These are phyloP conservation scores for Papiliotrema flavescens DNA, from an alignment of 1,284 basidiomycete species.

Conservation along the genomic window DNA sequence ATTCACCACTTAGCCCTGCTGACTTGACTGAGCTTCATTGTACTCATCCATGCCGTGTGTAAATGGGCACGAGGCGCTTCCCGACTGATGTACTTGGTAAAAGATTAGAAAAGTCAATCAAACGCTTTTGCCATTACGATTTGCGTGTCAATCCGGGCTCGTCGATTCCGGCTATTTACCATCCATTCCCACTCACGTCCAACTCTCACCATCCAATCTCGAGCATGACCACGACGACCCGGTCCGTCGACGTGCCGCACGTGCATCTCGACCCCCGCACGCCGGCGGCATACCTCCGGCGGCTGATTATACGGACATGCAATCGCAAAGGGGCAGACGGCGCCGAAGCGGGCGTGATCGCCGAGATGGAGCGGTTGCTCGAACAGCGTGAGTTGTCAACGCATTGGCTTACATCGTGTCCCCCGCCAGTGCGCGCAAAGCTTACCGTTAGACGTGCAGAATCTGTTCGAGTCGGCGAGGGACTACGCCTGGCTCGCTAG, in stretches of 20 bases:
- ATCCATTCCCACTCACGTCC: background rate
- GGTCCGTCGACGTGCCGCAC: slow-evolving; percentile 1
- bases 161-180: too few relatives aligned
- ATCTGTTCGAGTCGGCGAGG: slow-evolving; percentile 26
- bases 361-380: slow-evolving; percentile 39
- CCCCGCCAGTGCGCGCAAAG: too few relatives aligned
- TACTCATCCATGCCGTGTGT: too few relatives aligned
- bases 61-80: too few relatives aligned
- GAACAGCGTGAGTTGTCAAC: slow-evolving; percentile 39
- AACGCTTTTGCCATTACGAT: too few relatives aligned
- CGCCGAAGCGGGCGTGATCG: slow-evolving; percentile 40
- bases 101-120: too few relatives aligned
- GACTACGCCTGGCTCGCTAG: slow-evolving; percentile 31
- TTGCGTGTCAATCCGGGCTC: too few relatives aligned
- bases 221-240: slow-evolving; percentile 3
- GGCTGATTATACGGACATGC: slow-evolving; percentile 27
- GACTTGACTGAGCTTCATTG: too few relatives aligned
- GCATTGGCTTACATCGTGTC: too few relatives aligned
- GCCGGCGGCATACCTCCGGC: slow-evolving; percentile 26
- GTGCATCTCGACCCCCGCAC: slow-evolving; percentile 18
- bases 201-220: background rate
- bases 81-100: too few relatives aligned
- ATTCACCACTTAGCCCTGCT: too few relatives aligned
- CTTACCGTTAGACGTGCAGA: slow-evolving; percentile 31
- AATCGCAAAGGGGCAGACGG: slow-evolving; percentile 34